phyloP scores from a whole-genome alignment of 2,329 filamentous ascomycete species.

The Cladosporium halotolerans region DNA sequence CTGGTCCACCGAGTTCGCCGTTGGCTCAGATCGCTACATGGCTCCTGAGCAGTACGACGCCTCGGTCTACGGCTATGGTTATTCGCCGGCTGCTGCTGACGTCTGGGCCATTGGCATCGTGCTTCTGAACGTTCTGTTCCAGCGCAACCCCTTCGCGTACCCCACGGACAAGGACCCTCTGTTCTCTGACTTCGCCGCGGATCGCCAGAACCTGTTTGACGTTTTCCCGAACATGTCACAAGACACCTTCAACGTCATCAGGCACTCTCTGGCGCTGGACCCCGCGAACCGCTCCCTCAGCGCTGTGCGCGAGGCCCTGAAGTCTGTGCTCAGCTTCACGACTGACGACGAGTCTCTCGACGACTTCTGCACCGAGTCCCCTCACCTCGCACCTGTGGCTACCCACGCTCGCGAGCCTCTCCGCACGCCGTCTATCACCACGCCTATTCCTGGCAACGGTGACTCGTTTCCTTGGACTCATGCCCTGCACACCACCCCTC shows the following conservation, averaged over 20 bases:
- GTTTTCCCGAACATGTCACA: constrained; percentile 98
- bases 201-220: constrained; percentile 94
- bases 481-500: constrained; percentile 70
- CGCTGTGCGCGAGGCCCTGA: constrained; percentile 69
- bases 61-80: constrained; percentile 62
- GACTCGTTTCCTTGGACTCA: constrained; percentile 94
- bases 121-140: constrained; percentile 92
- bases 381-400: constrained; percentile 63
- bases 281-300: constrained; percentile 79
- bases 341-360: constrained; percentile 86
- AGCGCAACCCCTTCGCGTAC: constrained; percentile 88
- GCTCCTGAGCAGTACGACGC: constrained; percentile 97
- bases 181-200: constrained; percentile 86
- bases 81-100: constrained; percentile 88
- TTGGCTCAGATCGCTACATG: constrained; percentile 98
- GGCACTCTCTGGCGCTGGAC: constrained; percentile 84
- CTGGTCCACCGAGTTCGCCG: constrained; percentile 88
- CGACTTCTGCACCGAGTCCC: constrained; percentile 79
- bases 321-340: constrained; percentile 82
- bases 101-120: constrained; percentile 98
- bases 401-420: constrained; percentile 88
- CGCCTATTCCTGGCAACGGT: constrained; percentile 65
- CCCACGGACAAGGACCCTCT: constrained; percentile 86
- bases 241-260: constrained; percentile 91
- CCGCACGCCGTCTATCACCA: constrained; percentile 90